Evolutionary conservation across 2,329 filamentous ascomycete genomes (phyloP).

Genomic region (Alternaria arborescens): DNA sequence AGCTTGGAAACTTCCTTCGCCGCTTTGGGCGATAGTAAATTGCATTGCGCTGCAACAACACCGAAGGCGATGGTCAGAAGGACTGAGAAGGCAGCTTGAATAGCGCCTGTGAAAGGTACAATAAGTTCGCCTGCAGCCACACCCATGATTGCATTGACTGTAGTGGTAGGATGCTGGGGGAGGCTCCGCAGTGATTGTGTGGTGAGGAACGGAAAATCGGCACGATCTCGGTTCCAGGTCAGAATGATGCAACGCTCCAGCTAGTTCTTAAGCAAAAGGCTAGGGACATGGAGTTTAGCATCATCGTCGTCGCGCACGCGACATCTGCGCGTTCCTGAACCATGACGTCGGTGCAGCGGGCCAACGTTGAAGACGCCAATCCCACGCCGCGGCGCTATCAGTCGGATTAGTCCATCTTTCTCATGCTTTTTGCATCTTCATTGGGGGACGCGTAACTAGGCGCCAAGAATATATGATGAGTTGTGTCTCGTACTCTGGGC

Average conservation of each 20-base stretch:
- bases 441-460: background rate
- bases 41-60: slow-evolving; percentile 60
- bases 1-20: slow-evolving; percentile 63
- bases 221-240: background rate
- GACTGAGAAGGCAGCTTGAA: slow-evolving; percentile 65
- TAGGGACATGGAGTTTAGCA: background rate
- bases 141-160: slow-evolving; percentile 27
- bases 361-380: slow-evolving; percentile 12
- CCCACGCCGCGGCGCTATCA: slow-evolving; percentile 15
- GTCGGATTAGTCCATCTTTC: background rate
- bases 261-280: background rate
- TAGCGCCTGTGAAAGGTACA: slow-evolving; percentile 60
- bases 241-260: background rate
- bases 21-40: slow-evolving; percentile 57
- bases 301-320: slow-evolving; percentile 13
- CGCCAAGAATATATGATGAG: background rate
- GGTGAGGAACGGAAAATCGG: slow-evolving; percentile 6
- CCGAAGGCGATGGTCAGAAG: slow-evolving; percentile 64
- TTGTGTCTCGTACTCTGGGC: background rate
- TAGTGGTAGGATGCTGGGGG: background rate
- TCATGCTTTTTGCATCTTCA: background rate
- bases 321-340: slow-evolving; percentile 17
- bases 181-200: background rate
- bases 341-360: slow-evolving; percentile 19
- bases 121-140: slow-evolving; percentile 41